Percentiles rank a stretch among this genome's conserved stretches.
phyloP scores from a whole-genome alignment of 1,284 basidiomycete genomes.

The Trametes versicolor region DNA sequence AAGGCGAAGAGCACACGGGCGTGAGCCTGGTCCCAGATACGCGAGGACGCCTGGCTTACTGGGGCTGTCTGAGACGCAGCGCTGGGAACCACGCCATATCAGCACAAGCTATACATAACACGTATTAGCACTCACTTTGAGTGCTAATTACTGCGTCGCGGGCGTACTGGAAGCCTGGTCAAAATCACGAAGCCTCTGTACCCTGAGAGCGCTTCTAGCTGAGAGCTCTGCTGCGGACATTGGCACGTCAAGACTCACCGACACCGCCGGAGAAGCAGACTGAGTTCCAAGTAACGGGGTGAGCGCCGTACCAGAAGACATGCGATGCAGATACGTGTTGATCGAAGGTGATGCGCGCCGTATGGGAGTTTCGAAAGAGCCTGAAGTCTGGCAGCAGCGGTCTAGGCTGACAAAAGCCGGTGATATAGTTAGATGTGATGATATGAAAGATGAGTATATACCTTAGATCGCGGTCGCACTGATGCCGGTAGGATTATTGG shows the following conservation, averaged over 20 bases:
- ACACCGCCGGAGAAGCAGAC: not conserved
- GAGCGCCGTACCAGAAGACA: not conserved
- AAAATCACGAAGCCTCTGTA: not conserved
- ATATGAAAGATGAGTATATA: too few species aligned
- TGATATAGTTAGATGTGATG: too few species aligned
- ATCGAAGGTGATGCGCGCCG: not conserved
- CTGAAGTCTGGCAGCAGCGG: not conserved
- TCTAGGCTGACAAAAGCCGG: not conserved
- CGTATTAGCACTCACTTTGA: too few species aligned
- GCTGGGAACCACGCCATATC: too few species aligned
- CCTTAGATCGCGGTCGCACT: too few species aligned
- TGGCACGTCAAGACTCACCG: too few species aligned
- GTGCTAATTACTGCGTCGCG: too few species aligned
- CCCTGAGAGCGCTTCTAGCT: not conserved
- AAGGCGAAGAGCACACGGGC: not conserved
- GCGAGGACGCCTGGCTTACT: too few species aligned
- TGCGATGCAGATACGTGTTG: slow-evolving; percentile 1
- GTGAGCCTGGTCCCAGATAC: too few species aligned
- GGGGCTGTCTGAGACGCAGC: too few species aligned
- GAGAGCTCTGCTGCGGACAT: not conserved
- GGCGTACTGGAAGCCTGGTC: not conserved
- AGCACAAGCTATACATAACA: too few species aligned
- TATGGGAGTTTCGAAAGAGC: not conserved
- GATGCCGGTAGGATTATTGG: too few species aligned
- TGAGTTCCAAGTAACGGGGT: not conserved